Evolutionary conservation across 768 basidiomycete species (phyloP), one percentile per base, ranked within the genome.

Genomic region (Mycena haematopus): DNA sequence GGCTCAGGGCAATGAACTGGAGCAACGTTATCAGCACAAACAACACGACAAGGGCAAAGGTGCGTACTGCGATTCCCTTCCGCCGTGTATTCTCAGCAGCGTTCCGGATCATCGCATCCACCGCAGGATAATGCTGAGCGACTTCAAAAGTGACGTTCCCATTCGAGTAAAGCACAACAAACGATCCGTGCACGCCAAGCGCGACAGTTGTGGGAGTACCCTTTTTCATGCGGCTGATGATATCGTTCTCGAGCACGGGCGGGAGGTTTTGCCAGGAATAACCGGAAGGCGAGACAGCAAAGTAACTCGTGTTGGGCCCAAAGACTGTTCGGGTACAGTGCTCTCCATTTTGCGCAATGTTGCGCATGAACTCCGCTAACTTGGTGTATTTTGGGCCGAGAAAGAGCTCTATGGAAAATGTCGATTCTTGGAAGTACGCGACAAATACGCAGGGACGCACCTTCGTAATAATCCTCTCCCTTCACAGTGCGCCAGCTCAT

Each of bases 381-480:
- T 61, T 67, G 14, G 56, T 10, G 24, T 67, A 67, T 50, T 35
- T 46, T 2, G 66, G 66, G 15, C 66, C 66, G 15, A 67, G 66
- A 46, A 67, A 67, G 2, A 67, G 62, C 33, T 67, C 62, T 67
- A 22, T 7, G n/a, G 25, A 56, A 35, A 0, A 13, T 14, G 19
- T 21, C 45, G 21, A 47, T 9, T 19, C 13, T 2, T 6, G 21
- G 25, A 56, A 17, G 35, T 38, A 5, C 3, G 11, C 29, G 35
- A 22, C n/a, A 15, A 17, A 45, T 27, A 29, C 19, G 27, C 25
- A 29, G 5, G 24, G 22, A 51, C 57, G 50, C 13, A 67, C 65
- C 65, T 44, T 67, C 66, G 29, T 67, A 67, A n/a, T 57, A 67
- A 61, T 60, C 59, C 36, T 67, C 66, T 1, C 56, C 58, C n/a